Evolutionary conservation across 768 basidiomycete genomes (phyloP).

Genomic region (Phlebiopsis gigantea): DNA sequence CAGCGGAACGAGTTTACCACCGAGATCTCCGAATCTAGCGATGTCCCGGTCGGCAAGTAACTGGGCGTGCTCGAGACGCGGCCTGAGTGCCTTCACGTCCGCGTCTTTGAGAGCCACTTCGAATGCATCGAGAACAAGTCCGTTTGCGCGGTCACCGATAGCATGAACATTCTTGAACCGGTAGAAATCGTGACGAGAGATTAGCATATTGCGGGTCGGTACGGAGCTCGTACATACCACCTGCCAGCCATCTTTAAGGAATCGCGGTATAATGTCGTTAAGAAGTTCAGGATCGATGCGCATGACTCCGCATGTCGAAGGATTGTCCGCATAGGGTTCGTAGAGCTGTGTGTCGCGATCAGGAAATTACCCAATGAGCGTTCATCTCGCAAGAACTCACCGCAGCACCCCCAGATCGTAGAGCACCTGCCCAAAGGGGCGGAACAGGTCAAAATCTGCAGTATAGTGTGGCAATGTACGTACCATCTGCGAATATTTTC

Average conservation of each 20-base stretch:
- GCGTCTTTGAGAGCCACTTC: slow-evolving; percentile 57
- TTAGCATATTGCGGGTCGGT: not conserved
- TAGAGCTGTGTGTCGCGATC: slow-evolving; percentile 44
- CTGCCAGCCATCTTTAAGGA: slow-evolving; percentile 83
- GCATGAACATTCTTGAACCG: slow-evolving; percentile 73
- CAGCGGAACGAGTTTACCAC: slow-evolving; percentile 46
- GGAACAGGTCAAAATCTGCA: not conserved
- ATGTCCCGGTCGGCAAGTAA: slow-evolving; percentile 77
- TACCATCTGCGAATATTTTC: slow-evolving; percentile 76
- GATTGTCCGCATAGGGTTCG: slow-evolving; percentile 80
- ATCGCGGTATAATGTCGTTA: slow-evolving; percentile 57
- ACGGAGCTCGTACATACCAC: slow-evolving; percentile 48
- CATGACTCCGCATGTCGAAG: slow-evolving; percentile 73
- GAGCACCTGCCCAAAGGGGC: slow-evolving; percentile 49
- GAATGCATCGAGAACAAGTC: slow-evolving; percentile 78
- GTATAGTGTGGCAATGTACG: too few species aligned
- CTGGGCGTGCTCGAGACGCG: slow-evolving; percentile 89
- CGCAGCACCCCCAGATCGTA: slow-evolving; percentile 88
- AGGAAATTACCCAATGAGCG: not conserved
- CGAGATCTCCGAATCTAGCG: slow-evolving; percentile 68
- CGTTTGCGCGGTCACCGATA: slow-evolving; percentile 85
- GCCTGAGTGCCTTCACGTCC: slow-evolving; percentile 61
- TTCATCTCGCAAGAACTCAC: slow-evolving; percentile 33
- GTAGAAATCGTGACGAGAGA: not conserved
- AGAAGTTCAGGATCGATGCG: slow-evolving; percentile 60